Evolutionary conservation across 306 rosid genomes (phyloP).

Genomic region (Aeschynomene evenia): DNA sequence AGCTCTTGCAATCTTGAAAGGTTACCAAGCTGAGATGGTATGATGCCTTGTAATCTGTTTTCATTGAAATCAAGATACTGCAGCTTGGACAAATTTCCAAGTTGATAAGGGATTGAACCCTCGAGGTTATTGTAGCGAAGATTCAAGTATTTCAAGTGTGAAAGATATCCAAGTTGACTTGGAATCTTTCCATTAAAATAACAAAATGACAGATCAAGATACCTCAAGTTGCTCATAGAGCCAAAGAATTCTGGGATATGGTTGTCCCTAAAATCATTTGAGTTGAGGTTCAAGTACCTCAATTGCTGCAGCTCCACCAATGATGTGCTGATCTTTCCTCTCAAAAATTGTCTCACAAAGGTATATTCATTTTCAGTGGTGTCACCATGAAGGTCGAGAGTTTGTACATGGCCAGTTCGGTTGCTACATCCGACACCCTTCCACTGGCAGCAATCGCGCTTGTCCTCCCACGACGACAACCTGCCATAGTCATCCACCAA

Average conservation of each 20-base stretch:
- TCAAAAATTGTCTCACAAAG: neutral
- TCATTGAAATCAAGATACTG: neutral
- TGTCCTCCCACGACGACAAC: constrained; percentile 22
- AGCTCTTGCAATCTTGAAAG: constrained; percentile 31
- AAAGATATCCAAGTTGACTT: constrained; percentile 19
- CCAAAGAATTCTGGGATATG: neutral
- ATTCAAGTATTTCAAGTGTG: constrained; percentile 7
- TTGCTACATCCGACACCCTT: constrained; percentile 22
- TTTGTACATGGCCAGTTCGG: neutral
- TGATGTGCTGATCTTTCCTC: neutral
- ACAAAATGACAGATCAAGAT: neutral
- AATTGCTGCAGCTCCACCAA: neutral
- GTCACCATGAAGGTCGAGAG: neutral
- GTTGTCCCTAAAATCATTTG: neutral
- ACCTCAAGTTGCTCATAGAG: neutral
- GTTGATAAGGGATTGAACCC: constrained; percentile 11
- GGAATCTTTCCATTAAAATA: neutral
- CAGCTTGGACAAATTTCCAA: constrained; percentile 23
- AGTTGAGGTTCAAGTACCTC: neutral
- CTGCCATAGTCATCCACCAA: neutral
- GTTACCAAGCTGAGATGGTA: constrained; percentile 36
- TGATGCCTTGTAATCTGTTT: neutral
- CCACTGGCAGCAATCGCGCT: constrained; percentile 28
- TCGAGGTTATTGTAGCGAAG: neutral
- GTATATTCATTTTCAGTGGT: neutral